Evolutionary conservation across 208 protist genomes (phyloP).

Genomic region (Acanthamoeba rhysodes): DNA sequence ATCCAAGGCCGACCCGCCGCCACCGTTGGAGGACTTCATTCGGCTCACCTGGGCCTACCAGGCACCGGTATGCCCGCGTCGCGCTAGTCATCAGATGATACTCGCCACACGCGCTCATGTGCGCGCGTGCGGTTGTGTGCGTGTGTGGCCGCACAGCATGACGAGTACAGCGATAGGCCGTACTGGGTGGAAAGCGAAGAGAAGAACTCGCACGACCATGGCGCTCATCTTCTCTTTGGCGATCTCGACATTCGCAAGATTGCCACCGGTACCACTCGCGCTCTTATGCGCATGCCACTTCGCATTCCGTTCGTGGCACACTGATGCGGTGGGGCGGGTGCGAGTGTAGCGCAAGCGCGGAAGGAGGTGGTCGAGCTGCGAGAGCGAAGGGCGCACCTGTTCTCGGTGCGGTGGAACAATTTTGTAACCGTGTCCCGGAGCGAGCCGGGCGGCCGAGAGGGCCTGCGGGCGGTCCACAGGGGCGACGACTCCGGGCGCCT

Average conservation of each 20-base stretch:
- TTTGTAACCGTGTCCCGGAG: neutral
- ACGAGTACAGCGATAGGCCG: too few species aligned
- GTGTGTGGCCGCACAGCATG: too few species aligned
- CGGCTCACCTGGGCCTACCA: neutral
- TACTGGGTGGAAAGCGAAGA: too few species aligned
- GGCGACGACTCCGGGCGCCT: neutral
- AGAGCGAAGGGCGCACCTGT: neutral
- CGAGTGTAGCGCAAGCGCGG: neutral
- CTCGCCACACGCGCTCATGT: too few species aligned
- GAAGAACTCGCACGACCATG: neutral
- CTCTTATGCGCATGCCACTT: too few species aligned
- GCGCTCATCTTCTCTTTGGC: neutral
- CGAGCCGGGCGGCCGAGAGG: neutral
- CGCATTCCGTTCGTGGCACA: too few species aligned
- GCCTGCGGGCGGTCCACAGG: neutral
- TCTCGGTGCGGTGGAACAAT: neutral
- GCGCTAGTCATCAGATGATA: too few species aligned
- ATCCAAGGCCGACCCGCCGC: neutral
- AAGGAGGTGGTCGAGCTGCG: conserved; percentile 12
- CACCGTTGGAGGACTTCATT: neutral
- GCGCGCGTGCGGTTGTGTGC: too few species aligned
- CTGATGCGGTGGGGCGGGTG: too few species aligned
- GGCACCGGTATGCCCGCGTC: too few species aligned
- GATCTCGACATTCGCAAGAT: neutral
- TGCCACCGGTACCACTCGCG: neutral